Conservation (phyloP, 345 rosid species). For the Bruguiera sexangula region DNA sequence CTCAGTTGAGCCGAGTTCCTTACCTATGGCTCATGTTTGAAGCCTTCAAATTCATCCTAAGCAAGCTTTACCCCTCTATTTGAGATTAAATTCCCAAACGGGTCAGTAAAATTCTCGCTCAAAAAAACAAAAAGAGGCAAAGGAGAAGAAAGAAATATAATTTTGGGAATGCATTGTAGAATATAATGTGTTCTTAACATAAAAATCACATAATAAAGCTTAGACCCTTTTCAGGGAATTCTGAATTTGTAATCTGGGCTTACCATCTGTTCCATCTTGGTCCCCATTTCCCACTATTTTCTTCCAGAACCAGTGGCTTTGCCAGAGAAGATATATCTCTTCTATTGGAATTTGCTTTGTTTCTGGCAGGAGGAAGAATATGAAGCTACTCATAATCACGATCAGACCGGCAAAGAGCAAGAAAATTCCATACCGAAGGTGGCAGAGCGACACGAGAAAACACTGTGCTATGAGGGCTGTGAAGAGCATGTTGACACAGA, state of each 20-base stretch:
- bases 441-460: slow-evolving; percentile 23
- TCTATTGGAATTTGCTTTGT: slow-evolving; percentile 39
- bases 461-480: slow-evolving; percentile 29
- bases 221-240: neutral
- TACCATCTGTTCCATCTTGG: neutral
- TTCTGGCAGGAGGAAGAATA: slow-evolving; percentile 35
- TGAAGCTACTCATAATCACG: slow-evolving; percentile 29
- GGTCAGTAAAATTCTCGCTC: too few relatives aligned
- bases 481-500: slow-evolving; percentile 24
- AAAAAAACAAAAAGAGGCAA: too few relatives aligned
- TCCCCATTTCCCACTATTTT: slow-evolving; percentile 10
- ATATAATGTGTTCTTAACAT: too few relatives aligned
- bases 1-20: too few relatives aligned
- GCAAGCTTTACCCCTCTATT: too few relatives aligned
- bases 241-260: neutral
- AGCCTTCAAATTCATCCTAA: too few relatives aligned
- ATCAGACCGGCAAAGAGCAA: slow-evolving; percentile 29
- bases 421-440: slow-evolving; percentile 26
- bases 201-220: too few relatives aligned
- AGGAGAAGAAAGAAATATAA: too few relatives aligned
- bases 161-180: too few relatives aligned
- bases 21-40: too few relatives aligned
- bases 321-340: slow-evolving; percentile 30
- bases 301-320: slow-evolving; percentile 31
- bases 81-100: too few relatives aligned